Evolutionary conservation across 2,329 filamentous ascomycete genomes (phyloP).

Genomic region (Cercospora janseana): DNA sequence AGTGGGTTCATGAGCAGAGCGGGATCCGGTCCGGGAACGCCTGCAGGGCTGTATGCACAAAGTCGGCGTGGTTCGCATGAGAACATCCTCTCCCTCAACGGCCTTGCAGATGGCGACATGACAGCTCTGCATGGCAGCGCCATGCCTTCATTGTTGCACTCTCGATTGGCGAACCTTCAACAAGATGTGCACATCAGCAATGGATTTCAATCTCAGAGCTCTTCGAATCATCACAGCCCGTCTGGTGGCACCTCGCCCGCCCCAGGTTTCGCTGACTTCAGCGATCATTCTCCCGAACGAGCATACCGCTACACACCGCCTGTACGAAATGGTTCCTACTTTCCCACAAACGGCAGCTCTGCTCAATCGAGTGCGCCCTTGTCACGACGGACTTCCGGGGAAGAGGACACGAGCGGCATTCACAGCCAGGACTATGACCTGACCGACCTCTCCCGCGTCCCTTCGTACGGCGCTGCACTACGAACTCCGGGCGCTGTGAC

Average conservation of each 20-base stretch:
- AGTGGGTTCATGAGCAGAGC: constrained; percentile 65
- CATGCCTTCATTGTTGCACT: constrained; percentile 66
- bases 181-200: constrained; percentile 37
- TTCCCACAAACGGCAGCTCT: constrained; percentile 28
- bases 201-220: constrained; percentile 30
- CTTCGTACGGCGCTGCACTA: constrained; percentile 52
- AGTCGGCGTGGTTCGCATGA: constrained; percentile 75
- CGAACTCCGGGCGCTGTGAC: constrained; percentile 45
- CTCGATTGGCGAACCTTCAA: constrained; percentile 59
- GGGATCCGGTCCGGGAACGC: constrained; percentile 64
- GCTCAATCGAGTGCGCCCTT: constrained; percentile 31
- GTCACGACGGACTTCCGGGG: constrained; percentile 38
- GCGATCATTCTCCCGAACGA: constrained; percentile 27
- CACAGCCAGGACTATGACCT: constrained; percentile 44
- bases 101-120: constrained; percentile 50
- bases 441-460: constrained; percentile 49
- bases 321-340: constrained; percentile 26
- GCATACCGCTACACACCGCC: constrained; percentile 17
- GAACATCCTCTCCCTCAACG: constrained; percentile 65
- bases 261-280: constrained; percentile 24
- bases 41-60: constrained; percentile 61
- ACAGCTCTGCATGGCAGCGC: constrained; percentile 42
- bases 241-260: constrained; percentile 37
- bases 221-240: constrained; percentile 30
- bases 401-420: constrained; percentile 25